Evolutionary conservation across 257 asterid species (phyloP).

Genomic region (Agastache rugosa): DNA sequence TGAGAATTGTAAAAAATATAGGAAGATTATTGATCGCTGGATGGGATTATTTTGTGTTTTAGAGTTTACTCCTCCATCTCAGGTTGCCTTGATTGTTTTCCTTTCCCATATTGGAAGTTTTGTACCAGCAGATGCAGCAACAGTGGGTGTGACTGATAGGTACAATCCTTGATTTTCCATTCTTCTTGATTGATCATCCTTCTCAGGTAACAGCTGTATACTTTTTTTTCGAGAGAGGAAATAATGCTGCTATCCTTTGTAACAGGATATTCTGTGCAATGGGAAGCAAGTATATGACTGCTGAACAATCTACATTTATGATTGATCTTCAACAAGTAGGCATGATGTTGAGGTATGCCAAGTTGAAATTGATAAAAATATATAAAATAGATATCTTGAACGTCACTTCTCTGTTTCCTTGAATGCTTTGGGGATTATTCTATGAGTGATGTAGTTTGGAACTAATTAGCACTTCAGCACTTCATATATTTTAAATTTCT

Average conservation of each 20-base stretch:
- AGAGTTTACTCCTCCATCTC: constrained; percentile 37
- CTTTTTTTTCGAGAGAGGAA: neutral
- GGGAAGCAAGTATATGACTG: constrained; percentile 95
- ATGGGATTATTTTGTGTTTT: constrained; percentile 28
- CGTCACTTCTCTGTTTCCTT: constrained; percentile 19
- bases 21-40: constrained; percentile 26
- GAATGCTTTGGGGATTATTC: neutral
- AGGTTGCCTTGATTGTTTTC: constrained; percentile 97
- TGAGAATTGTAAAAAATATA: constrained; percentile 1
- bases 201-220: constrained; percentile 11
- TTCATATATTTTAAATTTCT: constrained; percentile 23
- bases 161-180: constrained; percentile 36
- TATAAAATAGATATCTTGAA: constrained; percentile 27
- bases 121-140: constrained; percentile 98
- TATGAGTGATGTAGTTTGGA: constrained; percentile 24
- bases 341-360: constrained; percentile 85
- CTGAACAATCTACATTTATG: constrained; percentile 98
- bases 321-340: constrained; percentile 99
- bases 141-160: constrained; percentile 98
- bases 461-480: constrained; percentile 21
- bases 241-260: constrained; percentile 32
- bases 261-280: constrained; percentile 92
- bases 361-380: constrained; percentile 7
- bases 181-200: constrained; percentile 28
- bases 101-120: constrained; percentile 96